Evolutionary conservation across 2,329 filamentous ascomycete genomes (phyloP), one percentile per base, ranked within the genome.

Genomic region (Shiraia bambusicola): DNA sequence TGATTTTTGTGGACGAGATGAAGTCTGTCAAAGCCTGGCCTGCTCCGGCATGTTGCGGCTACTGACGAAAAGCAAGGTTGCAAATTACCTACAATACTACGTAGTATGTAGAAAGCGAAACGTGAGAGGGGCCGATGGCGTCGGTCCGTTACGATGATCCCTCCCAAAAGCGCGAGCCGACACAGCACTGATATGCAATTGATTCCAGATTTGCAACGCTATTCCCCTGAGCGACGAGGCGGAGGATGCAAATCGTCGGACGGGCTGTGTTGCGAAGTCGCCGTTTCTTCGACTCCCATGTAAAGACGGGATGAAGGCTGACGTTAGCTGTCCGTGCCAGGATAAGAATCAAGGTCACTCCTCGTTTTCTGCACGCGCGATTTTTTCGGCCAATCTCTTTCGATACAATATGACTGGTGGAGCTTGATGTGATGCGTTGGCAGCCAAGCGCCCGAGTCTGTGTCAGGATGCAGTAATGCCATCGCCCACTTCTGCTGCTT

Each of bases 331-430:
- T 31, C 49, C 45, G 49, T 39, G 41, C 50, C 52, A 58, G 43
- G 44, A 43, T 54, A 50, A 67, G 66, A 68, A 69, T 60, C 65
- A 48, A 56, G 57, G 60, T 54, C 56, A 58, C 50, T 52, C 56
- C 61, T 61, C 61, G 58, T 38, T 47, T 49, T 34, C 47, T 40
- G 17, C 36, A 35, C 32, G 48, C 41, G 50, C 45, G 42, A 49
- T 48, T 50, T 51, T 55, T 33, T 48, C 47, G 51, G 49, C 61
- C 60, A 66, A 66, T 67, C 60, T 61, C 54, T 56, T 56, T 55
- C 55, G 52, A 48, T 57, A 56, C 47, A 27, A 34, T 49, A 52
- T 53, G 52, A 54, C 46, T 52, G 52, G 49, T 45, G 37, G 49
- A 36, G 19, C 27, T 42, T 24, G 27, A 33, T 41, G 32, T 31